These are phyloP conservation scores for Umbellularia californica DNA, from an alignment of 164 flowering plant species.

Conservation along the genomic window DNA sequence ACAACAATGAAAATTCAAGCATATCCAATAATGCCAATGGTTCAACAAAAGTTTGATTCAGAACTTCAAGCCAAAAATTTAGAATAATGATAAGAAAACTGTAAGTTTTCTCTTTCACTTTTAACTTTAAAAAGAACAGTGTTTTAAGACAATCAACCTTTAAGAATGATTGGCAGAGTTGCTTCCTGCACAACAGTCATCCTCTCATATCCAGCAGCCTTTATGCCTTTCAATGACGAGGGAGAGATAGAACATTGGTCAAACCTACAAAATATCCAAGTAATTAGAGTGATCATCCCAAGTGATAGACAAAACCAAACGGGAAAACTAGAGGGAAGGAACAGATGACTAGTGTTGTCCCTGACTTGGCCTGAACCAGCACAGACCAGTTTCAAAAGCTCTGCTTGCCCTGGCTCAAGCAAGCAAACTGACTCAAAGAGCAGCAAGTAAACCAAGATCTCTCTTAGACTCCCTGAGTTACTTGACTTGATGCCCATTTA, in stretches of 20 bases:
- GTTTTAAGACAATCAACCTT: slow-evolving; percentile 41
- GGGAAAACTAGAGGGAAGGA: not conserved
- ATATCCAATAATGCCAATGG: not conserved
- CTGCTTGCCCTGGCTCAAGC: too few species aligned
- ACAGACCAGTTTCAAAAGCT: too few species aligned
- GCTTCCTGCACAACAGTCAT: slow-evolving; percentile 97
- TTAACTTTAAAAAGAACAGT: not conserved
- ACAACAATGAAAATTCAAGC: not conserved
- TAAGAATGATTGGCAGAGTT: slow-evolving; percentile 87
- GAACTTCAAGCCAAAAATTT: not conserved
- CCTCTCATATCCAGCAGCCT: slow-evolving; percentile 87
- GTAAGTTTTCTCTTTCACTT: not conserved
- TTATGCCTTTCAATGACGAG: slow-evolving; percentile 73
- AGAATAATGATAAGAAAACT: not conserved
- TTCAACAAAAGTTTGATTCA: too few species aligned
- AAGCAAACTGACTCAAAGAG: too few species aligned
- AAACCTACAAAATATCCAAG: slow-evolving; percentile 50
- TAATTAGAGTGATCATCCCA: not conserved
- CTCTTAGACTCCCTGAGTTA: too few species aligned
- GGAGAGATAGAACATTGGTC: slow-evolving; percentile 81
- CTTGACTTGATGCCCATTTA: too few species aligned
- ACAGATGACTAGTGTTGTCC: too few species aligned
- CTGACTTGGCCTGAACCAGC: too few species aligned
- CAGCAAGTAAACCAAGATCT: too few species aligned
- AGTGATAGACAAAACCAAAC: not conserved